phyloP scores from a whole-genome alignment of 768 basidiomycete genomes.

The Boletus bicolor region DNA sequence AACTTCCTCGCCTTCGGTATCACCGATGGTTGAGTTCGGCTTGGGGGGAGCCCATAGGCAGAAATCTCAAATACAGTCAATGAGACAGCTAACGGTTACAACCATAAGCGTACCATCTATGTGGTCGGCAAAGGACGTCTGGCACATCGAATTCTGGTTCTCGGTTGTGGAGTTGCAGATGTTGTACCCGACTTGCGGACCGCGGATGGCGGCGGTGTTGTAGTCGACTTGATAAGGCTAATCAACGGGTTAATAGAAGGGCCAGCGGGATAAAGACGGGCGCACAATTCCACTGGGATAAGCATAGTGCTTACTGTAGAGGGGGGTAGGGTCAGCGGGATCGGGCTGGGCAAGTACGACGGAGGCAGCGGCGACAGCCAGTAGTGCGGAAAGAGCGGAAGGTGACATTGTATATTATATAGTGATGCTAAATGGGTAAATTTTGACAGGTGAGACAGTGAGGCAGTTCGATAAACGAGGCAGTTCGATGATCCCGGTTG shows the following conservation, averaged over 20 bases:
- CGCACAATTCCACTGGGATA: slow-evolving; percentile 45
- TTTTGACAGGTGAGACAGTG: not conserved
- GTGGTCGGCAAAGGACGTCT: slow-evolving; percentile 65
- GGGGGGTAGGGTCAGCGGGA: slow-evolving; percentile 44
- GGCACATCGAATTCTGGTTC: slow-evolving; percentile 60
- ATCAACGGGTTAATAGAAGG: not conserved
- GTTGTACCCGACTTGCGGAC: slow-evolving; percentile 63
- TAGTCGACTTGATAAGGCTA: slow-evolving; percentile 52
- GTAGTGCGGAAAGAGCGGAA: slow-evolving; percentile 39
- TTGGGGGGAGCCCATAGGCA: slow-evolving; percentile 61
- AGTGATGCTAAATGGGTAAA: not conserved
- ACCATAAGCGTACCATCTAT: slow-evolving; percentile 34
- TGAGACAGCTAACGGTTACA: not conserved
- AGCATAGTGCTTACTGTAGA: slow-evolving; percentile 43
- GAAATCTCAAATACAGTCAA: slow-evolving; percentile 46
- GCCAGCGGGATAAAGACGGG: not conserved
- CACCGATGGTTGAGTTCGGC: slow-evolving; percentile 53
- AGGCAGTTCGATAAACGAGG: not conserved
- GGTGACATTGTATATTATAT: slow-evolving; percentile 32
- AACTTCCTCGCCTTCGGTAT: slow-evolving; percentile 68
- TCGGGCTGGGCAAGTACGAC: slow-evolving; percentile 32
- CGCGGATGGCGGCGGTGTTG: slow-evolving; percentile 42
- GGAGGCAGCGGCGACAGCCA: slow-evolving; percentile 33
- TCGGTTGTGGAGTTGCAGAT: slow-evolving; percentile 65
- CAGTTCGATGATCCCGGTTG: not conserved